These are phyloP conservation scores for Pyrenophora graminea DNA, from an alignment of 2,329 filamentous ascomycete genomes.

Conservation along the genomic window DNA sequence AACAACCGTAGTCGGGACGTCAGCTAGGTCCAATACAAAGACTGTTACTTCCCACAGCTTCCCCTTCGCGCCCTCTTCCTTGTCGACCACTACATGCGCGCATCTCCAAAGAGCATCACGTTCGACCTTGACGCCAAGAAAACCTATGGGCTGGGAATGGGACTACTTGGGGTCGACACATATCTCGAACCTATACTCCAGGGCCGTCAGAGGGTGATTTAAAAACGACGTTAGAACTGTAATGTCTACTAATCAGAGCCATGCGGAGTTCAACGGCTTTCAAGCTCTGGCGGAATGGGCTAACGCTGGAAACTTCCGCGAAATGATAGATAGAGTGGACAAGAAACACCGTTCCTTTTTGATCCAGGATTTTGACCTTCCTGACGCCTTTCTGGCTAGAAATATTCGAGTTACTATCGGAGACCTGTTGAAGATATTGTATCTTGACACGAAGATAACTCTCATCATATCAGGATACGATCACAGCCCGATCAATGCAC, in stretches of 20 bases:
- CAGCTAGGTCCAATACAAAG: too few relatives aligned
- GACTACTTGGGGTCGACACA: background rate
- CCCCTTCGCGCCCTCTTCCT: too few relatives aligned
- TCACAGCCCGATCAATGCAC: background rate
- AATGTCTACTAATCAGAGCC: background rate
- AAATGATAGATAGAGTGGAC: too few relatives aligned
- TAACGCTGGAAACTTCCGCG: rapidly evolving
- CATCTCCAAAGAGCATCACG: background rate
- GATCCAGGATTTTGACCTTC: background rate
- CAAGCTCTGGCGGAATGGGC: background rate
- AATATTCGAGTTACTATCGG: background rate
- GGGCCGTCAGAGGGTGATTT: background rate
- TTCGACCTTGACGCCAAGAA: background rate
- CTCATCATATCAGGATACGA: background rate
- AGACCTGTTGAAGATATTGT: background rate
- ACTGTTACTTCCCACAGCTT: too few relatives aligned
- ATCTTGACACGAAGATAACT: rapidly evolving
- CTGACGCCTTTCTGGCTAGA: too few relatives aligned
- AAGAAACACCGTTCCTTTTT: background rate
- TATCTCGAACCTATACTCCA: too few relatives aligned
- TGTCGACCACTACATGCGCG: too few relatives aligned
- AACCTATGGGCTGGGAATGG: background rate
- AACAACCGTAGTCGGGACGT: too few relatives aligned
- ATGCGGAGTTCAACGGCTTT: background rate
- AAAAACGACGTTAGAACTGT: background rate